Base-by-base conservation (phyloP, 768 basidiomycete genomes). In the Mycena pura region DNA sequence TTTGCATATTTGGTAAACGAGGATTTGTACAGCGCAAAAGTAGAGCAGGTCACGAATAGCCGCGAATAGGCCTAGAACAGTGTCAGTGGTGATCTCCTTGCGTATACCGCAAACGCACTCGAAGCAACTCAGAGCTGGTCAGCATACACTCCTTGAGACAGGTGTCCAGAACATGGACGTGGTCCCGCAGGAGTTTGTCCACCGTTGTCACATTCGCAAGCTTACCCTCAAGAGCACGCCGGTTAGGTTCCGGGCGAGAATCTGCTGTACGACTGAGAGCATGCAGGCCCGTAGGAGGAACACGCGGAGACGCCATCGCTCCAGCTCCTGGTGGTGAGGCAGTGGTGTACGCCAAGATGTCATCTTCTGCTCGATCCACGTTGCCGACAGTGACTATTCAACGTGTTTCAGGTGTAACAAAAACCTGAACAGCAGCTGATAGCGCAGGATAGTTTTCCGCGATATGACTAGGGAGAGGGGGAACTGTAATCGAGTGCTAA, bases 131-230 rank as follows among this genome's bases (percentile, higher is more conserved):
- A 25, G 92, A 87, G 68, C 92, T 95, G 43, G 97, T 99, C 75
- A 99, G 77, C 91, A 97, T 96, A 73, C 95, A 96, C 78, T 97
- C 96, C 75, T 97, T 98, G 75, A 98, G 77, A 74, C 96, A 99
- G 0, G 95, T 96, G 78, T 99, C 95, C 74, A 99, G 79, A 72
- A 98, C 99, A 76, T 98, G 95, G 44, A 95, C 91, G 74, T 99
- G 97, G 73, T 97, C 96, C 49, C 88, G 80, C 70, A 99, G 70
- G 19, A 99, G 82, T 74, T 98, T 93, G 74, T 99, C 97, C 56
- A 99, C 97, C 13, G 96, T 99, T 45, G 86, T 88, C 29, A 97
- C 95, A 64, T 90, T 92, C 40, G 85, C 85, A 57, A 99, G 74
- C 77, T 95, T 96, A 22, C 77, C 83, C 74, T 98, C 94, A 55